phyloP scores from a whole-genome alignment of 1,284 basidiomycete species.

The Takashimella koratensis region DNA sequence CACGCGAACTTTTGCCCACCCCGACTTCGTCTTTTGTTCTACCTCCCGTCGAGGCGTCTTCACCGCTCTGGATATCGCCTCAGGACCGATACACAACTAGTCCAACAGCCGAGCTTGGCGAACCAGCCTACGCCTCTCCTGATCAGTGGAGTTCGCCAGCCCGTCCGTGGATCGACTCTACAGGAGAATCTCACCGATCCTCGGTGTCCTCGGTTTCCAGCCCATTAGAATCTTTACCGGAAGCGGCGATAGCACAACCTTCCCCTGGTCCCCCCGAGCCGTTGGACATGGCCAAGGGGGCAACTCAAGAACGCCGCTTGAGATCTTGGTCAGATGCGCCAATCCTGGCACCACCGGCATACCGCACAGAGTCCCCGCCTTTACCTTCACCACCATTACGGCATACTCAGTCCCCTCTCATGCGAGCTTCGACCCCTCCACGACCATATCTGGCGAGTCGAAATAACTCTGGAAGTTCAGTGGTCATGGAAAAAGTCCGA shows the following conservation, averaged over 20 bases:
- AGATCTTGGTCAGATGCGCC: conserved; percentile 37
- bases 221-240: conserved; percentile 24
- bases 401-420: conserved; percentile 10
- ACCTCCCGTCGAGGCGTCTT: conserved; percentile 12
- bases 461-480: conserved; percentile 39
- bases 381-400: conserved; percentile 1
- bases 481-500: conserved; percentile 36
- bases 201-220: conserved; percentile 19
- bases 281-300: background rate
- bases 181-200: conserved; percentile 13
- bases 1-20: background rate
- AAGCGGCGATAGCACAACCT: background rate
- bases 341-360: background rate
- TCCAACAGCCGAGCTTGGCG: conserved; percentile 28
- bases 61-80: conserved; percentile 7
- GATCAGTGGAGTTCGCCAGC: conserved; percentile 30
- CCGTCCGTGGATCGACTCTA: conserved; percentile 35
- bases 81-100: conserved; percentile 14
- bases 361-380: conserved; percentile 1
- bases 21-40: conserved; percentile 20
- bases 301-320: conserved; percentile 13
- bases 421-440: conserved; percentile 3
- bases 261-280: background rate
- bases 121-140: conserved; percentile 2
- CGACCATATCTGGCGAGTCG: conserved; percentile 31